Percentiles rank a stretch among this genome's conserved stretches.
Evolutionary conservation across 2,329 filamentous ascomycete genomes (phyloP).

Genomic region (Phialemoniopsis sp.): DNA sequence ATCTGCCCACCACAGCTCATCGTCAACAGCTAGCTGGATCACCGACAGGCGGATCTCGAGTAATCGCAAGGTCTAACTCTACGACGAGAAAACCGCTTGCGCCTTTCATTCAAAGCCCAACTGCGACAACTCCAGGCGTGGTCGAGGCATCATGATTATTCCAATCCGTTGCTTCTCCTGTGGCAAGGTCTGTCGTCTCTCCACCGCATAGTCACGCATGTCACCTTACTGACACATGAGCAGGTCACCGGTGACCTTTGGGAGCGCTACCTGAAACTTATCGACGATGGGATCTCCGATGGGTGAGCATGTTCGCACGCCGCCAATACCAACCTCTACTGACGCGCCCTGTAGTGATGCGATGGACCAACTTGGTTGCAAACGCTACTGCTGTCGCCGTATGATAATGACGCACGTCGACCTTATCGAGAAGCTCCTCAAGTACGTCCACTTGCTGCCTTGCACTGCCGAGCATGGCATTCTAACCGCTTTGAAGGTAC

Average conservation of each 20-base stretch:
- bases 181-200: conserved; percentile 72
- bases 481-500: conserved; percentile 36
- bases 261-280: conserved; percentile 89
- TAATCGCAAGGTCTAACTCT: too few relatives aligned
- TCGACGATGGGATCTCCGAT: conserved; percentile 72
- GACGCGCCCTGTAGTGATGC: conserved; percentile 62
- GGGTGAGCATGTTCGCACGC: conserved; percentile 50
- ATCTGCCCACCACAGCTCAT: too few relatives aligned
- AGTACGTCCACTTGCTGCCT: conserved; percentile 49
- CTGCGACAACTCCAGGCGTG: conserved; percentile 3
- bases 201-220: background rate
- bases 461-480: too few relatives aligned
- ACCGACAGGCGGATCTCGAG: too few relatives aligned
- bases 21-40: too few relatives aligned
- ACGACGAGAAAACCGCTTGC: too few relatives aligned
- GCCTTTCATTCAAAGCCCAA: too few relatives aligned
- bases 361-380: conserved; percentile 90
- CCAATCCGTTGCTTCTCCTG: conserved; percentile 98
- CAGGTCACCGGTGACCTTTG: conserved; percentile 96
- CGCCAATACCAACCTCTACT: background rate
- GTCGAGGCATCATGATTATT: conserved; percentile 77
- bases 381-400: conserved; percentile 95
- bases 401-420: conserved; percentile 99
- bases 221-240: conserved; percentile 19
- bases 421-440: conserved; percentile 94